Conservation (phyloP, 2,329 filamentous ascomycete species). For the Alternaria arborescens region DNA sequence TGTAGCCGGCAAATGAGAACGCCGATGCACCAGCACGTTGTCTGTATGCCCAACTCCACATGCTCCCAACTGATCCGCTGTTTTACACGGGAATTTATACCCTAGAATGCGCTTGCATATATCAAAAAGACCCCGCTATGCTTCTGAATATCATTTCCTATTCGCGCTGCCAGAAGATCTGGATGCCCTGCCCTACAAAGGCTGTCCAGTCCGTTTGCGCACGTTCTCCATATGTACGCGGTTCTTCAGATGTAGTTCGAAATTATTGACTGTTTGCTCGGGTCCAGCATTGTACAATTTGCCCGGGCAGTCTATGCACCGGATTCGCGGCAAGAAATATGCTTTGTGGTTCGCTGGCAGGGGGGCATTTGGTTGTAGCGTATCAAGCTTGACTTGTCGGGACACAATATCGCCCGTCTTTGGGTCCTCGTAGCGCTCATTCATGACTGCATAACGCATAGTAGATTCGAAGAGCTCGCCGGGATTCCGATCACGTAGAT, state of each 20-base stretch:
- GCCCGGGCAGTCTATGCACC: conserved; percentile 89
- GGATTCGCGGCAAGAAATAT: conserved; percentile 87
- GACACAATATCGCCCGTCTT: conserved; percentile 64
- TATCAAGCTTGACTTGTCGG: conserved; percentile 63
- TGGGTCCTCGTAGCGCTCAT: conserved; percentile 57
- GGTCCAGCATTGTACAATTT: conserved; percentile 94
- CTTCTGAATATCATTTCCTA: conserved; percentile 11
- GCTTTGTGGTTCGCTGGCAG: conserved; percentile 73
- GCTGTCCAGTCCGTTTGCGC: conserved; percentile 41
- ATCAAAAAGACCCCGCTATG: conserved; percentile 18
- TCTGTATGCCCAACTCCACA: conserved; percentile 18
- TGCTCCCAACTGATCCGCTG: conserved; percentile 20
- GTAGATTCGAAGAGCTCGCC: conserved; percentile 85
- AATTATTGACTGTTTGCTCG: conserved; percentile 84
- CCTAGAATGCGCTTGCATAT: conserved; percentile 22
- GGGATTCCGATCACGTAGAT: conserved; percentile 75
- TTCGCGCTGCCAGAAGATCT: neutral
- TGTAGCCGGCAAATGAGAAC: conserved; percentile 39
- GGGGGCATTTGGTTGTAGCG: conserved; percentile 57
- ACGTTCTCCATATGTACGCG: conserved; percentile 66
- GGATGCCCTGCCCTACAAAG: conserved; percentile 7
- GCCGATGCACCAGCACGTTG: conserved; percentile 38
- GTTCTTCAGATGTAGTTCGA: conserved; percentile 91
- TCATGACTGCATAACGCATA: conserved; percentile 89
- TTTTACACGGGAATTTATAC: conserved; percentile 29